Evolutionary conservation across 2,329 filamentous ascomycete genomes (phyloP), one percentile per base, ranked within the genome.

Genomic region (Eurotiales sp.): DNA sequence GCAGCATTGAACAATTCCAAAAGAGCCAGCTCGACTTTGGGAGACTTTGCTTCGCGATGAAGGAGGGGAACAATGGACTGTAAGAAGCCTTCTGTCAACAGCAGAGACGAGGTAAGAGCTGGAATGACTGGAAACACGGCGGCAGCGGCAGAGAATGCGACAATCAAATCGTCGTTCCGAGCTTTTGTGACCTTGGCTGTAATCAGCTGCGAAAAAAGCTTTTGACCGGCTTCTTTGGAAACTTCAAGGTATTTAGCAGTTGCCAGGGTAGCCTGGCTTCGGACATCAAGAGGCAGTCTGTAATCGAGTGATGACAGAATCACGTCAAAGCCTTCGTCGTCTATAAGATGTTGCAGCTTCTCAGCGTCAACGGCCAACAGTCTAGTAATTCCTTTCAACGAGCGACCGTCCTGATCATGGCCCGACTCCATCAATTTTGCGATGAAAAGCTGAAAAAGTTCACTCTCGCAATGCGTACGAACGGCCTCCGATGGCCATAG

Each of bases 121-220:
- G 90, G 87, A 2, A 88, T 83, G 47, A 99, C 81, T 1, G 93
- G 91, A 65, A 99, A 99, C 8, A 95, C 82, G 19, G 85, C 83
- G 2, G 90, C 84, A 5, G 90, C 90, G n/a, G 91, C 90, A 48
- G 91, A 97, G 67, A 96, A 97, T 5, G 91, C 91, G 45, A 93
- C 78, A 50, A 96, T 89, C 58, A 95, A 83, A 68, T 95, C 89
- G 62, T 96, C 91, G 57, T 90, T 88, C 21, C 87, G 92, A 47
- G 85, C 85, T 56, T 86, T 84, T 58, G 80, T 73, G 14, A 95
- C 77, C 48, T 86, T 83, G 14, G 81, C 76, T 49, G 84, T 84
- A 65, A 96, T 87, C 66, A 93, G 92, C 4, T 80, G 79, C 4
- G 82, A 81, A 45, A 96, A 81, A 58, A 85, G 80, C 58, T 82